Base-by-base conservation (phyloP, 495 filamentous ascomycete genomes). In the Talaromyces nanjingensis region DNA sequence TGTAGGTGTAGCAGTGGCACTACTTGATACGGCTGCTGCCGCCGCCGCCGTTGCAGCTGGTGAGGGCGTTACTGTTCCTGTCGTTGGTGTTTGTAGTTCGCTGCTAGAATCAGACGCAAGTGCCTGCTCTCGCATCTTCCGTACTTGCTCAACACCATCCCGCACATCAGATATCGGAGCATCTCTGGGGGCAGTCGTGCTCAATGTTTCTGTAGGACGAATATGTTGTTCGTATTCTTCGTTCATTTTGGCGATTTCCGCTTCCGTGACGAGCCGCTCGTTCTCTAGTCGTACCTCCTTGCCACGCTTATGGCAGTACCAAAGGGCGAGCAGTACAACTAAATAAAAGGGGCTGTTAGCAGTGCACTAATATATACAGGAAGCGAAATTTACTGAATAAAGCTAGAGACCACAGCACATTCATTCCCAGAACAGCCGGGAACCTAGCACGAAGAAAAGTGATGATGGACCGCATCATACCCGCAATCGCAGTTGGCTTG, bases 301-400 rank as follows among this genome's bases (percentile, higher is more conserved):
- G 39, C 94, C 94, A 14, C 94, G 86, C 73, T 97, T 97, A 72
- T 97, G 90, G 74, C 91, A 97, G 73, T 98, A 98, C 93, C 93
- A 98, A 64, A 98, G 84, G 58, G 93, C 90, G 71, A 93, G 91
- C 33, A 98, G 75, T 12, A 98, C 79, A 64, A 97, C 90, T 92
- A 66, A 61, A 37, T 37, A 18, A 18, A 18, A n/a, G 0, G 6
- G 0, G 16, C 27, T 12, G 53, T 24, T n/a, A 53, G 49, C 25
- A 66, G 62, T 37, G 37, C 53, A 45, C 8, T 33, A 27, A 45
- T 24, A 2, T 4, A 11, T 20, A n/a, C 52, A 49, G 42, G 25
- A 31, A 11, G 20, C 3, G 37, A 59, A 3, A 83, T 89, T 74
- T 84, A 92, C 90, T 79, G 70, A 93, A 93, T 9, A 97, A 73